Evolutionary conservation across 2,329 filamentous ascomycete species (phyloP).

Genomic region (Alternaria alternata): DNA sequence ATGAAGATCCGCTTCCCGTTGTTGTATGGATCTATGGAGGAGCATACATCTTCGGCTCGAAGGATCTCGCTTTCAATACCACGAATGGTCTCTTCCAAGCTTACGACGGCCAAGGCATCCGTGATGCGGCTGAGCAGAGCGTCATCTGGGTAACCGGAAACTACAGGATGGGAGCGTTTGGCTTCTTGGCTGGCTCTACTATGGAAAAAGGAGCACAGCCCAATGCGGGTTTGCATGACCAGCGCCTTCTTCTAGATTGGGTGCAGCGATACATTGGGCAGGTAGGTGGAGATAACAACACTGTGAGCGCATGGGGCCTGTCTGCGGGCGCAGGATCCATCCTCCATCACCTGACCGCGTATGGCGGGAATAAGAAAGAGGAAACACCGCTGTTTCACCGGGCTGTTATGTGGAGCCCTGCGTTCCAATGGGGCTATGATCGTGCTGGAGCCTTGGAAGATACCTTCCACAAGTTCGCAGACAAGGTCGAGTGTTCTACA

Average conservation of each 20-base stretch:
- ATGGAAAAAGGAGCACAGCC: background rate
- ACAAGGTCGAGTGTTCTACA: background rate
- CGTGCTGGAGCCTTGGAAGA: background rate
- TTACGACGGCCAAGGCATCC: background rate
- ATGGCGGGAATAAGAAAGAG: background rate
- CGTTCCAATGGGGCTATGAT: background rate
- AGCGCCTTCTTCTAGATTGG: background rate
- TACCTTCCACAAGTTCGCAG: background rate
- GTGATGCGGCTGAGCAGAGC: fast-evolving
- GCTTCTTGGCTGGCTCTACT: background rate
- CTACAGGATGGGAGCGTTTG: background rate
- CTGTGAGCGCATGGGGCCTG: background rate
- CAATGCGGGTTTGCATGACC: background rate
- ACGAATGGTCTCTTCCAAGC: background rate
- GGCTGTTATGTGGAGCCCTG: background rate
- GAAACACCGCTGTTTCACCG: background rate
- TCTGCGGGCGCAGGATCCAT: background rate
- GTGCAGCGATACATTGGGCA: background rate
- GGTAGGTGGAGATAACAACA: background rate
- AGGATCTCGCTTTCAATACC: background rate
- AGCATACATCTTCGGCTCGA: background rate
- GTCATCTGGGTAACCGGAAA: background rate
- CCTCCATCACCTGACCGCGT: background rate
- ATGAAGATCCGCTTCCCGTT: background rate
- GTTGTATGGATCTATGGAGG: background rate